Percentiles rank a stretch among this genome's conserved stretches.
phyloP scores from a whole-genome alignment of 208 protist species.

The Acanthamoeba rhysodes region DNA sequence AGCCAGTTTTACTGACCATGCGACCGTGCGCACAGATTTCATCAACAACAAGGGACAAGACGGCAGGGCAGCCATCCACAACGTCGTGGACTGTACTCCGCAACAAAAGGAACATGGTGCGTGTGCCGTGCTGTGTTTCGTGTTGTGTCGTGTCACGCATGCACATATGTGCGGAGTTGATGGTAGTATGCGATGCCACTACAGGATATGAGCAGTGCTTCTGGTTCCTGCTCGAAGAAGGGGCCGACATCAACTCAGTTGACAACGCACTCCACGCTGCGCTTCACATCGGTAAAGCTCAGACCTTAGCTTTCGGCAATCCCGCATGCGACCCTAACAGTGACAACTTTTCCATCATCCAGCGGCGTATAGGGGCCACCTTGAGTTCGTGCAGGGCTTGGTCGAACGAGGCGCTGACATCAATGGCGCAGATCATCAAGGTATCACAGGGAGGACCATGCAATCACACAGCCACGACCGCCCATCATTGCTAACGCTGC shows the following conservation, averaged over 20 bases:
- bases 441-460: background rate
- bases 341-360: too few species aligned
- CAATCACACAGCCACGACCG: background rate
- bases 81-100: slow-evolving; percentile 17
- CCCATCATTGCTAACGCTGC: background rate
- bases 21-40: background rate
- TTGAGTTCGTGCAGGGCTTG: slow-evolving; percentile 44
- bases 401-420: slow-evolving; percentile 33
- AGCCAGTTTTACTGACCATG: background rate
- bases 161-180: background rate
- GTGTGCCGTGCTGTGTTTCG: background rate
- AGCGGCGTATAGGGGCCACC: slow-evolving; percentile 24
- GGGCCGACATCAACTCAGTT: slow-evolving; percentile 34
- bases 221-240: slow-evolving; percentile 45
- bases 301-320: background rate
- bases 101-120: slow-evolving; percentile 1
- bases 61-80: slow-evolving; percentile 32
- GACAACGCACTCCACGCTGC: background rate
- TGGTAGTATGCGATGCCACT: background rate
- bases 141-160: background rate
- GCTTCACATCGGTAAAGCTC: slow-evolving; percentile 1
- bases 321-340: background rate
- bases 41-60: slow-evolving; percentile 49
- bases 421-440: slow-evolving; percentile 44
- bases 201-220: slow-evolving; percentile 42